Conservation (phyloP, 768 basidiomycete genomes). For the Trametes punicea region DNA sequence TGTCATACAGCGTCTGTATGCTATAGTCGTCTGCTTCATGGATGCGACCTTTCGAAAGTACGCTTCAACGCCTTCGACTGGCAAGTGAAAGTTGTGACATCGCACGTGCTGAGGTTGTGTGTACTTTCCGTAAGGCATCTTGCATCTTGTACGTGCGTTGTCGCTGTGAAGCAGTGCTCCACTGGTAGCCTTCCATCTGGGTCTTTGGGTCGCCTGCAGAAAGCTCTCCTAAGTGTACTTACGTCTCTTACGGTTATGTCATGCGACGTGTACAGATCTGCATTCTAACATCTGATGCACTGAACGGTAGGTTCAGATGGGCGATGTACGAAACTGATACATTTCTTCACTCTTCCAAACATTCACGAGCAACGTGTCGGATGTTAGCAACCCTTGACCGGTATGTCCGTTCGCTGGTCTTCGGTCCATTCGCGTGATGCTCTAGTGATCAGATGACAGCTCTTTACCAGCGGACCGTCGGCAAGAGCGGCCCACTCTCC, state of each 20-base stretch:
- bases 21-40: background rate
- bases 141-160: no score
- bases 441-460: background rate
- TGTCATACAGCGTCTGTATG: background rate
- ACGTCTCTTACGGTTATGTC: no score
- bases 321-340: background rate
- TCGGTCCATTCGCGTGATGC: background rate
- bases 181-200: no score
- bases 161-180: no score
- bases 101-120: no score
- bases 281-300: background rate
- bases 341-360: background rate
- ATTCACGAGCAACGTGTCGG: background rate
- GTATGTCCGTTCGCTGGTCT: background rate
- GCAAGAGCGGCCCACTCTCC: background rate
- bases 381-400: slow-evolving; percentile 11
- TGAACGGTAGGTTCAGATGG: background rate
- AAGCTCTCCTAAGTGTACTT: no score
- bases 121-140: no score
- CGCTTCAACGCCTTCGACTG: background rate
- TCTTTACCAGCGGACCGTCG: background rate
- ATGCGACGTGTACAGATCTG: no score
- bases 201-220: no score
- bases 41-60: background rate
- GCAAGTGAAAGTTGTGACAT: no score